Percentiles rank a stretch among this genome's conserved stretches.
Evolutionary conservation across 2,329 filamentous ascomycete genomes (phyloP).

Genomic region (Hirsutella rhossiliensis): DNA sequence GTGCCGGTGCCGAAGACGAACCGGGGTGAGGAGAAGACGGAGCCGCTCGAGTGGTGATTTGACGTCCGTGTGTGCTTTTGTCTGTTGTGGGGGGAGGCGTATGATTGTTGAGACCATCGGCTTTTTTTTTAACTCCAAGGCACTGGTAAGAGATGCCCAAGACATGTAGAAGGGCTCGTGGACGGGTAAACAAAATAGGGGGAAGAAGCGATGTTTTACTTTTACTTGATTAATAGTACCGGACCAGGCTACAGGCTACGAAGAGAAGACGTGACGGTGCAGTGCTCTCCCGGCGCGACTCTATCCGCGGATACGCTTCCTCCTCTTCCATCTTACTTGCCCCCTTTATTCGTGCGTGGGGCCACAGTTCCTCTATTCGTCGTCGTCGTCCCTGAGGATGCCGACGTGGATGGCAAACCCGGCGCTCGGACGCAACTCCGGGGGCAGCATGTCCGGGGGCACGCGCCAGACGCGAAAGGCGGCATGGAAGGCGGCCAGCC

Average conservation of each 20-base stretch:
- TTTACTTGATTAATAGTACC: neutral
- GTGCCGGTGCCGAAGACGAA: constrained; percentile 78
- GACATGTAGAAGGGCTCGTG: neutral
- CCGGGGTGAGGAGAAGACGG: constrained; percentile 67
- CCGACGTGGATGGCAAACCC: constrained; percentile 81
- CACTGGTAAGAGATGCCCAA: neutral
- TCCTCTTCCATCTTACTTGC: too few relatives aligned
- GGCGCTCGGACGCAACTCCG: constrained; percentile 45
- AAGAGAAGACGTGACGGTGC: neutral
- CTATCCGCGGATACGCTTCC: neutral
- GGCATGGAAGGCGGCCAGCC: constrained; percentile 56
- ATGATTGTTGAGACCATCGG: too few relatives aligned
- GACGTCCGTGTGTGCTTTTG: too few relatives aligned
- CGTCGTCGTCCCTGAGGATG: constrained; percentile 34
- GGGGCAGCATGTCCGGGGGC: constrained; percentile 47
- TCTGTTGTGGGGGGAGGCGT: too few relatives aligned
- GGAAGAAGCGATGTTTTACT: neutral
- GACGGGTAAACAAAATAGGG: neutral
- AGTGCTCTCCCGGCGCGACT: neutral
- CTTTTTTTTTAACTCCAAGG: neutral
- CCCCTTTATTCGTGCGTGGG: too few relatives aligned
- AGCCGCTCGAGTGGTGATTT: constrained; percentile 69
- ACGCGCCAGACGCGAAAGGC: constrained; percentile 68
- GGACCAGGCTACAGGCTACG: neutral
- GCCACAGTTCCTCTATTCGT: too few relatives aligned